A percentile compares a stretch with the other conserved stretches of the same genome.
Conservation (phyloP, 2,329 filamentous ascomycete species). For the Fusarium buharicum region DNA sequence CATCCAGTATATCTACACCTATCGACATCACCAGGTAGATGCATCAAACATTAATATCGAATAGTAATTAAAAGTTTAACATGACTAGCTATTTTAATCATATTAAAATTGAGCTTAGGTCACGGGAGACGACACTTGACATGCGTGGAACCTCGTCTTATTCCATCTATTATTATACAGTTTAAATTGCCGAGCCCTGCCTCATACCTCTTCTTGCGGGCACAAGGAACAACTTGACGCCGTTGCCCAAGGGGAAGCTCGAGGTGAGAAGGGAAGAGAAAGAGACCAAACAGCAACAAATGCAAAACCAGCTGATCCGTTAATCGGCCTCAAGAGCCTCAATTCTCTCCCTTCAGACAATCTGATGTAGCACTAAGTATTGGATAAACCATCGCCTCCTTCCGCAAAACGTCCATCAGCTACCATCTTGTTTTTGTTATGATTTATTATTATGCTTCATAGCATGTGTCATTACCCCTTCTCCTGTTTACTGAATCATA, state of each 20-base stretch:
- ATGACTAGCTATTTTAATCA: background rate
- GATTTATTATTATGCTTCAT: constrained; percentile 35
- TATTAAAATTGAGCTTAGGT: background rate
- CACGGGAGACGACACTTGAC: background rate
- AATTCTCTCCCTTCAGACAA: constrained; percentile 33
- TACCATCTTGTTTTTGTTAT: constrained; percentile 38
- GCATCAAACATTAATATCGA: background rate
- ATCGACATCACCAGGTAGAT: too few relatives aligned
- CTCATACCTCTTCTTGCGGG: background rate
- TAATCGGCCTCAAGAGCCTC: constrained; percentile 23
- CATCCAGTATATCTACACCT: background rate
- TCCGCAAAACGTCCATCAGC: constrained; percentile 22
- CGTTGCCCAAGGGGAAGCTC: constrained; percentile 5
- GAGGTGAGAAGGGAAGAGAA: constrained; percentile 21
- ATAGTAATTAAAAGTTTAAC: background rate
- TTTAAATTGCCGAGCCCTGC: constrained; percentile 4
- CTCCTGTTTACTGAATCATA: constrained; percentile 24
- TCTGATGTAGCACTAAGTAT: constrained; percentile 36
- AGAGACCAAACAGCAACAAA: constrained; percentile 40
- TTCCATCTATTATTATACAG: constrained; percentile 42
- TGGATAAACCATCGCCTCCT: constrained; percentile 22
- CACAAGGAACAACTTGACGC: background rate
- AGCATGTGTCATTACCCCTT: background rate
- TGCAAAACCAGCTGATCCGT: constrained; percentile 43
- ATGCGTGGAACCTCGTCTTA: constrained; percentile 20